Conservation (phyloP, 352 stramenopile species). For the Globisporangium alternatum region DNA sequence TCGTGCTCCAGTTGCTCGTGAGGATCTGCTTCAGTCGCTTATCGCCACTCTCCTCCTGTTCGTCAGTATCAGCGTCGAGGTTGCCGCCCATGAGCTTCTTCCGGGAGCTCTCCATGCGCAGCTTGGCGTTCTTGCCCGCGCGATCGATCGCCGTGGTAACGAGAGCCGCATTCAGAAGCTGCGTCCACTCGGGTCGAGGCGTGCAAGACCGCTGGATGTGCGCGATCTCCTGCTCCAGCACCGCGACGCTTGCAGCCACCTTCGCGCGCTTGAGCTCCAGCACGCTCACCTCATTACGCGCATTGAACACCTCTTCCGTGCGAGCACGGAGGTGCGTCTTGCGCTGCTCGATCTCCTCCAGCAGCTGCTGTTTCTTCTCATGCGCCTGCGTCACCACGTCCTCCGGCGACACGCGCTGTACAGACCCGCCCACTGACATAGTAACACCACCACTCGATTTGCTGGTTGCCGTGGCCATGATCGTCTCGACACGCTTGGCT, state of each 20-base stretch:
- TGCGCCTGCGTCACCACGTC: constrained; percentile 4
- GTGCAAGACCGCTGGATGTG: constrained; percentile 58
- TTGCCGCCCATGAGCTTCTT: constrained; percentile 14
- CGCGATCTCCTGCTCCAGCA: constrained; percentile 32
- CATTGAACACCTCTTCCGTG: constrained; percentile 65
- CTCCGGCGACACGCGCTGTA: not conserved
- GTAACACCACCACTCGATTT: not conserved
- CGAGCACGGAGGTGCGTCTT: constrained; percentile 30
- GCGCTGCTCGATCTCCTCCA: constrained; percentile 29
- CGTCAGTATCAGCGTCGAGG: constrained; percentile 3
- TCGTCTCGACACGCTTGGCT: constrained; percentile 42
- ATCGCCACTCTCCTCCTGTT: constrained; percentile 36
- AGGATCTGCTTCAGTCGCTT: constrained; percentile 44
- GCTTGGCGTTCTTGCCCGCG: constrained; percentile 28
- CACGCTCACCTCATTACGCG: constrained; percentile 36
- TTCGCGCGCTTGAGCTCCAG: constrained; percentile 28
- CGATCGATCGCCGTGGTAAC: constrained; percentile 59
- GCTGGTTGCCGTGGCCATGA: constrained; percentile 1
- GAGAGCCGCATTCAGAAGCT: constrained; percentile 45
- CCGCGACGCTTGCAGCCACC: constrained; percentile 23
- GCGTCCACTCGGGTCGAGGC: constrained; percentile 61
- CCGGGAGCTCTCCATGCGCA: constrained; percentile 27
- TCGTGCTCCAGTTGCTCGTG: constrained; percentile 53
- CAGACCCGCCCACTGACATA: not conserved
- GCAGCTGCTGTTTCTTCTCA: constrained; percentile 13